Conservation (phyloP, 495 filamentous ascomycete genomes). For the Pyrenula aspistea region DNA sequence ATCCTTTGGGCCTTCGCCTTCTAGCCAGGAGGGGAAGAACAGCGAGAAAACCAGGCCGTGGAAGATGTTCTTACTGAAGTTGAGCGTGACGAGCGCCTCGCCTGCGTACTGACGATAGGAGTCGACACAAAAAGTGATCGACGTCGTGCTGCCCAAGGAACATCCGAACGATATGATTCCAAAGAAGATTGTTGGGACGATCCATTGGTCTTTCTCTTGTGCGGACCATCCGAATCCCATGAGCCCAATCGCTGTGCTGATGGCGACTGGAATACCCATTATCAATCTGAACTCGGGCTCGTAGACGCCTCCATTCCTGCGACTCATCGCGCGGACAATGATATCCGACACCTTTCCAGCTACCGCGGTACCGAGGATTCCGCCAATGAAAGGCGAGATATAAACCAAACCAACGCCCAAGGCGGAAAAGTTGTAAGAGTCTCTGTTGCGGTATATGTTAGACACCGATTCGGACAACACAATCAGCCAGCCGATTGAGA, state of each 20-base stretch:
- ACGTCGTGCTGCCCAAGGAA: slow-evolving; percentile 80
- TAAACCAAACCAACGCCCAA: slow-evolving; percentile 80
- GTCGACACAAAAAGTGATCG: slow-evolving; percentile 91
- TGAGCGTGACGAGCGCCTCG: slow-evolving; percentile 88
- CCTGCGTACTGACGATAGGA: slow-evolving; percentile 90
- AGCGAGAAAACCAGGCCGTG: slow-evolving; percentile 84
- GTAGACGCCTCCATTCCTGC: slow-evolving; percentile 83
- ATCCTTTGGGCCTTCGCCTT: slow-evolving; percentile 57
- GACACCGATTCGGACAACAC: slow-evolving; percentile 83
- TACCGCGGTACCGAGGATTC: slow-evolving; percentile 78
- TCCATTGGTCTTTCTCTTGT: slow-evolving; percentile 61
- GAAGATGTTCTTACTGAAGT: slow-evolving; percentile 88
- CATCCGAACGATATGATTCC: slow-evolving; percentile 90
- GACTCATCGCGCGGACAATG: slow-evolving; percentile 66
- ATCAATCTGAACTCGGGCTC: slow-evolving; percentile 92
- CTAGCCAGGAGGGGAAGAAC: slow-evolving; percentile 82
- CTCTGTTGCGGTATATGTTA: slow-evolving; percentile 54
- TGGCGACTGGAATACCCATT: slow-evolving; percentile 73
- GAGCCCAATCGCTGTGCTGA: slow-evolving; percentile 72
- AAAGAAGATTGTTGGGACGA: slow-evolving; percentile 89
- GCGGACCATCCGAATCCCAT: slow-evolving; percentile 95
- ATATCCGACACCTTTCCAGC: slow-evolving; percentile 83
- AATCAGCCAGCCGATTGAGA: slow-evolving; percentile 92
- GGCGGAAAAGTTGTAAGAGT: slow-evolving; percentile 65
- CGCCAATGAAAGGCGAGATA: slow-evolving; percentile 80